These are phyloP conservation scores for Luffa acutangula DNA, from an alignment of 306 rosid genomes.

Conservation along the genomic window DNA sequence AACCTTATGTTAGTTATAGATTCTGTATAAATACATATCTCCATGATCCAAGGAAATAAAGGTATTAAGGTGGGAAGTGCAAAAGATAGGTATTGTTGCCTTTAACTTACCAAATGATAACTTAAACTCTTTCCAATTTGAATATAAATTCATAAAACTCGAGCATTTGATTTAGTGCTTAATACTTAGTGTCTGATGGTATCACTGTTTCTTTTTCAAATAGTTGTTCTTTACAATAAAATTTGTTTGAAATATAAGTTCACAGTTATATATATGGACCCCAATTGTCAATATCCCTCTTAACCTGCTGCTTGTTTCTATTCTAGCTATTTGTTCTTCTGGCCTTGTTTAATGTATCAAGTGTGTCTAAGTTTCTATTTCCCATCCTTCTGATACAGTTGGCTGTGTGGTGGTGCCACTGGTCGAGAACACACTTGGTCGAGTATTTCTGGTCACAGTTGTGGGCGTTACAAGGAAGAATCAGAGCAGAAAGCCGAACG, in stretches of 20 bases:
- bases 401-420: constrained; percentile 96
- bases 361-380: neutral
- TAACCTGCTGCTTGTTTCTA: too few species aligned
- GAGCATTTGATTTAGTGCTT: neutral
- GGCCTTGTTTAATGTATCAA: neutral
- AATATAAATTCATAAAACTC: neutral
- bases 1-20: neutral
- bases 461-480: constrained; percentile 78
- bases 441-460: constrained; percentile 78
- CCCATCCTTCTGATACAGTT: constrained; percentile 47
- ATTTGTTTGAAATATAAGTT: neutral
- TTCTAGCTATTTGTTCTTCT: neutral
- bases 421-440: constrained; percentile 88
- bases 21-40: neutral
- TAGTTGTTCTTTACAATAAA: neutral
- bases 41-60: neutral
- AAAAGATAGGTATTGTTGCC: neutral
- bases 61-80: neutral
- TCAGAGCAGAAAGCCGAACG: constrained; percentile 58
- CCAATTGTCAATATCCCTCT: neutral
- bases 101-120: neutral
- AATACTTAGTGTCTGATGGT: neutral
- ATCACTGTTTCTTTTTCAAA: neutral
- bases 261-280: neutral
- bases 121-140: neutral